phyloP scores from a whole-genome alignment of 169 alveolate species.

The Babesia bigemina region DNA sequence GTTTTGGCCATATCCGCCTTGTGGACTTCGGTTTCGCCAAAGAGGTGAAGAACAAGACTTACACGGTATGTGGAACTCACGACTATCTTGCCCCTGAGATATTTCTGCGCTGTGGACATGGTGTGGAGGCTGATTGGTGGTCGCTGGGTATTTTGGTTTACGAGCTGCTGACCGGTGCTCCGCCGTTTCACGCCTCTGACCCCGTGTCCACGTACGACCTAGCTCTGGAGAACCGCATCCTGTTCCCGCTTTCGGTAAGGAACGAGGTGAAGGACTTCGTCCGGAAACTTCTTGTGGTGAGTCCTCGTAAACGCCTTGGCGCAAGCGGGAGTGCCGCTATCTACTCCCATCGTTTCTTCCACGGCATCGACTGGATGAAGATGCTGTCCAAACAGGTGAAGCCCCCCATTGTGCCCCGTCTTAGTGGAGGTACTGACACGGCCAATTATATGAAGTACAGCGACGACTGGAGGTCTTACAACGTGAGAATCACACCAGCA shows the following conservation, averaged over 20 bases:
- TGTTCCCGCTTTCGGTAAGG: conserved; percentile 64
- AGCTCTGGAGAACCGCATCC: conserved; percentile 72
- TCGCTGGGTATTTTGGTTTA: conserved; percentile 81
- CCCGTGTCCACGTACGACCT: conserved; percentile 71
- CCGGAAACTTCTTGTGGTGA: conserved; percentile 75
- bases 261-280: conserved; percentile 77
- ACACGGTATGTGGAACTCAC: conserved; percentile 85
- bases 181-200: conserved; percentile 82
- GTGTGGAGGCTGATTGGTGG: conserved; percentile 86
- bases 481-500: conserved; percentile 4
- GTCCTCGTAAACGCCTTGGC: conserved; percentile 85
- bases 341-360: conserved; percentile 82
- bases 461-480: conserved; percentile 48
- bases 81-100: conserved; percentile 88
- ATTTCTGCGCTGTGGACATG: conserved; percentile 81
- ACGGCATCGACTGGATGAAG: conserved; percentile 79
- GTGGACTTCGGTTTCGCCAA: conserved; percentile 86
- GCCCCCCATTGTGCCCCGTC: conserved; percentile 81
- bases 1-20: conserved; percentile 76
- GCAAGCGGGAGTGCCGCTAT: conserved; percentile 73
- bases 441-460: conserved; percentile 69
- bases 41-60: conserved; percentile 63
- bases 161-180: conserved; percentile 85
- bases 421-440: conserved; percentile 69
- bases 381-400: conserved; percentile 56